These are phyloP conservation scores for Trichodelitschia bisporula DNA, from an alignment of 495 filamentous ascomycete genomes.

Conservation along the genomic window DNA sequence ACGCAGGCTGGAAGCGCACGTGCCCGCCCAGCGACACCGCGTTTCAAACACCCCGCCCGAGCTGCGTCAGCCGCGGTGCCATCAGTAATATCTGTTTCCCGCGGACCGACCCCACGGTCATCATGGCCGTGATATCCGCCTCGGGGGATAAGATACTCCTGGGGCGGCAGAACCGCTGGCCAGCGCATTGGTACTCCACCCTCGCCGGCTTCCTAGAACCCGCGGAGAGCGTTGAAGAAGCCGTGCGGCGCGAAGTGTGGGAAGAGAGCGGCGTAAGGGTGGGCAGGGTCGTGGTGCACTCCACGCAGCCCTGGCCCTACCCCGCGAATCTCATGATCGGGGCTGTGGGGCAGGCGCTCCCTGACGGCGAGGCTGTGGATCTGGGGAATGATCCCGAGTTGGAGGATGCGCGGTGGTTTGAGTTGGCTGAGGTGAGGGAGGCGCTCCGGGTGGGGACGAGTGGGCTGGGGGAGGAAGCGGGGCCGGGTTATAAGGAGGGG, in stretches of 20 bases:
- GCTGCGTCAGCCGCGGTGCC: constrained; percentile 52
- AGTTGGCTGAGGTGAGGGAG: constrained; percentile 31
- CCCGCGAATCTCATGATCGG: constrained; percentile 90
- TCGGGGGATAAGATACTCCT: constrained; percentile 57
- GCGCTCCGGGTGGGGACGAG: constrained; percentile 23
- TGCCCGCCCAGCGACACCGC: constrained; percentile 57
- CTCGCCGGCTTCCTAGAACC: constrained; percentile 91
- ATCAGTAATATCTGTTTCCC: constrained; percentile 75
- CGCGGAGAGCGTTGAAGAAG: constrained; percentile 83
- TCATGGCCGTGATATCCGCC: constrained; percentile 66
- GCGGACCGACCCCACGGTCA: constrained; percentile 84
- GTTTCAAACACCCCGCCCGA: constrained; percentile 22
- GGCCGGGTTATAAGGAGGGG: constrained; percentile 39
- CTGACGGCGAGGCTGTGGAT: constrained; percentile 53
- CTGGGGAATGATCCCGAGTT: constrained; percentile 78
- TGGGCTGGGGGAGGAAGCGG: constrained; percentile 37
- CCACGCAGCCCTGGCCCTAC: constrained; percentile 79
- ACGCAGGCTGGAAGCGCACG: constrained; percentile 73
- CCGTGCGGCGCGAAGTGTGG: constrained; percentile 86
- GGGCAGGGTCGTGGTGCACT: constrained; percentile 75
- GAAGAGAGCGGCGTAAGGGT: constrained; percentile 75
- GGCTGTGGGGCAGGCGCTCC: constrained; percentile 62
- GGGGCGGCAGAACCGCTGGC: constrained; percentile 65
- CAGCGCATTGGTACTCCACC: constrained; percentile 63
- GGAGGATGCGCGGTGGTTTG: constrained; percentile 71